These are phyloP conservation scores for Scedosporium dehoogii DNA, from an alignment of 2,329 filamentous ascomycete genomes.

Conservation along the genomic window DNA sequence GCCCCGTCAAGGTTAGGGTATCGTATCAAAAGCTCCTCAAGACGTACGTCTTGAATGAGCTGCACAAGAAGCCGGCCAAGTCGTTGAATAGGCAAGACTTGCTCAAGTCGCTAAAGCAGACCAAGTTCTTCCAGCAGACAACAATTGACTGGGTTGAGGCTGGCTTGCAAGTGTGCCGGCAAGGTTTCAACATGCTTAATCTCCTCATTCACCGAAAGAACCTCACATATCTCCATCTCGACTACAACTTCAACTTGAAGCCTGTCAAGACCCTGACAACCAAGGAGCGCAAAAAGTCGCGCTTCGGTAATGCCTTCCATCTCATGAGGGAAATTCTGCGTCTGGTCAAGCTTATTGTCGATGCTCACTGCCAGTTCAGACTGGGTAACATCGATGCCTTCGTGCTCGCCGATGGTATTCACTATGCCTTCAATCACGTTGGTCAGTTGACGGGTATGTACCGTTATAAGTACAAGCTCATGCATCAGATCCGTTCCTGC, in stretches of 20 bases:
- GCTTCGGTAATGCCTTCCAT: conserved; percentile 98
- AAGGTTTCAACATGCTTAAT: conserved; percentile 99
- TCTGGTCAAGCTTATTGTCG: conserved; percentile 93
- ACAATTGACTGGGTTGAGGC: conserved; percentile 99
- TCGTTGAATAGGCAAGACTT: conserved; percentile 91
- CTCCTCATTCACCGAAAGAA: conserved; percentile 97
- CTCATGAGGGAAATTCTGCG: conserved; percentile 96
- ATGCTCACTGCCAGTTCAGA: conserved; percentile 95
- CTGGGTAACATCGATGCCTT: conserved; percentile 98
- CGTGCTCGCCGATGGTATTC: conserved; percentile 92
- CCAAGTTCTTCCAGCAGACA: conserved; percentile 99
- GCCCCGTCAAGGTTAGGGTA: conserved; percentile 93
- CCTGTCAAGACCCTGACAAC: conserved; percentile 97
- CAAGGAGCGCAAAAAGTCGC: conserved; percentile 98
- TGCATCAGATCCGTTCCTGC: conserved; percentile 98
- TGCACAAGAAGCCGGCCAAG: conserved; percentile 93
- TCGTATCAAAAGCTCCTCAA: conserved; percentile 98
- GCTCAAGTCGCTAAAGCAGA: conserved; percentile 80
- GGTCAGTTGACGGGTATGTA: conserved; percentile 99
- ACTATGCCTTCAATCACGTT: conserved; percentile 99
- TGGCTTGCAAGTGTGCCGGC: conserved; percentile 92
- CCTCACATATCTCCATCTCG: conserved; percentile 91
- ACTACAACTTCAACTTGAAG: conserved; percentile 99
- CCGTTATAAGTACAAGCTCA: conserved; percentile 99
- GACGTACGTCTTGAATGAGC: conserved; percentile 89